phyloP scores from a whole-genome alignment of 768 basidiomycete species.

The Hypsizygus marmoreus region DNA sequence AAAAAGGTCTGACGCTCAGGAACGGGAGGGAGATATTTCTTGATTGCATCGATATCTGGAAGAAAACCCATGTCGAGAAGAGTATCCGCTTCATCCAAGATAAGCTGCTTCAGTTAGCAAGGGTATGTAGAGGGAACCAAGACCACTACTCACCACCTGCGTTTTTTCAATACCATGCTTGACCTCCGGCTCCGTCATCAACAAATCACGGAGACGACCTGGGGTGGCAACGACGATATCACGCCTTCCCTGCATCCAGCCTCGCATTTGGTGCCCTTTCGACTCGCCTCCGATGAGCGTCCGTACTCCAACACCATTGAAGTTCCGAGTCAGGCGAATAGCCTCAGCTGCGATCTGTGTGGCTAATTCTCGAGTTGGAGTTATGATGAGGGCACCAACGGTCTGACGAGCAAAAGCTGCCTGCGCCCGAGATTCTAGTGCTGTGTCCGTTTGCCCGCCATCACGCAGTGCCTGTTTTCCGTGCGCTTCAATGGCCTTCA shows the following conservation, averaged over 20 bases:
- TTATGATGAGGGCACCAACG: slow-evolving; percentile 80
- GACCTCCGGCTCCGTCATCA: slow-evolving; percentile 61
- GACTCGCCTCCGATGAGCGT: slow-evolving; percentile 79
- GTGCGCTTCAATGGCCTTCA: slow-evolving; percentile 54
- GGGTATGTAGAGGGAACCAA: slow-evolving; percentile 7
- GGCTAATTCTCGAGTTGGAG: slow-evolving; percentile 88
- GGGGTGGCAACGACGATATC: slow-evolving; percentile 91
- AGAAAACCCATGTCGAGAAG: slow-evolving; percentile 93
- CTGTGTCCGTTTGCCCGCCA: slow-evolving; percentile 38
- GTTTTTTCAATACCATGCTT: slow-evolving; percentile 52
- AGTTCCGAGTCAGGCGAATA: slow-evolving; percentile 58
- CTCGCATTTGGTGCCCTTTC: slow-evolving; percentile 64
- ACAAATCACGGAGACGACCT: slow-evolving; percentile 78
- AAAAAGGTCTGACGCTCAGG: slow-evolving; percentile 86
- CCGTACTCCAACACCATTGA: slow-evolving; percentile 66
- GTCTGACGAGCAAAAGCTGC: slow-evolving; percentile 42
- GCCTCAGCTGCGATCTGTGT: slow-evolving; percentile 90
- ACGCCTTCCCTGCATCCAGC: slow-evolving; percentile 62
- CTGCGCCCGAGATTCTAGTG: slow-evolving; percentile 31
- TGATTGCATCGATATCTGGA: slow-evolving; percentile 78
- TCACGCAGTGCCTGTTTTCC: slow-evolving; percentile 42
- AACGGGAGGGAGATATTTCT: slow-evolving; percentile 55
- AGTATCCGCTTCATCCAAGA: slow-evolving; percentile 93
- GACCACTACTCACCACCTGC: slow-evolving; percentile 50
- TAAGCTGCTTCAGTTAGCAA: slow-evolving; percentile 50